Percentiles rank a stretch among this genome's conserved stretches.
phyloP scores from a whole-genome alignment of 192 early-diverging fungal genomes.

The Linnemannia zychae region DNA sequence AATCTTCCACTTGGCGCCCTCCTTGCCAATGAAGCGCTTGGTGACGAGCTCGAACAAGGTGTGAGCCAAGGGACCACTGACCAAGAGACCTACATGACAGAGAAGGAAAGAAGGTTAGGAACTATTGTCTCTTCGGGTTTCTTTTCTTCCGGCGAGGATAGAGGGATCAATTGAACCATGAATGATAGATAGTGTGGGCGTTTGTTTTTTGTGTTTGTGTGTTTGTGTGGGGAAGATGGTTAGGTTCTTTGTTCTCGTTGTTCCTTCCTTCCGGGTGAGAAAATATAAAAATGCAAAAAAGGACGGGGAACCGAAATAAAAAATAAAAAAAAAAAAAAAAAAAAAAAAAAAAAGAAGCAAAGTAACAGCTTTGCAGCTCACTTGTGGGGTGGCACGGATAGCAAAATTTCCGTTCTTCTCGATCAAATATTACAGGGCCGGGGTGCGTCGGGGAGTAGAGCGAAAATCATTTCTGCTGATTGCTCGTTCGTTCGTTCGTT shows the following conservation, averaged over 20 bases:
- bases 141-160: not conserved
- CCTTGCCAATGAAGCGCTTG: conserved; percentile 78
- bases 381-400: not conserved
- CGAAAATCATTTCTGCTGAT: not conserved
- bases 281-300: not conserved
- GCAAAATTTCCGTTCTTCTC: not conserved
- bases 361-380: not conserved
- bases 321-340: not conserved
- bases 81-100: conserved; percentile 69
- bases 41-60: conserved; percentile 82
- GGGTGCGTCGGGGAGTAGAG: conserved; percentile 7
- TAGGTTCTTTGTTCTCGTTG: not conserved
- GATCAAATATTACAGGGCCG: not conserved
- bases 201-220: not conserved
- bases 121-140: not conserved
- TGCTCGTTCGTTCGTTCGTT: too few relatives aligned
- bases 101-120: not conserved
- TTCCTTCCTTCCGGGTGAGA: not conserved
- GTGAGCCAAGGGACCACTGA: conserved; percentile 89
- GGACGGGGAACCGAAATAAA: not conserved
- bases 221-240: not conserved
- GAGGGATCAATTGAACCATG: not conserved
- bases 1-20: conserved; percentile 74
- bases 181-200: too few relatives aligned
- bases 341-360: not conserved